A percentile compares a stretch with the other conserved stretches of the same genome.
phyloP scores from a whole-genome alignment of 2,329 filamentous ascomycete genomes.

The Nemania abortiva region DNA sequence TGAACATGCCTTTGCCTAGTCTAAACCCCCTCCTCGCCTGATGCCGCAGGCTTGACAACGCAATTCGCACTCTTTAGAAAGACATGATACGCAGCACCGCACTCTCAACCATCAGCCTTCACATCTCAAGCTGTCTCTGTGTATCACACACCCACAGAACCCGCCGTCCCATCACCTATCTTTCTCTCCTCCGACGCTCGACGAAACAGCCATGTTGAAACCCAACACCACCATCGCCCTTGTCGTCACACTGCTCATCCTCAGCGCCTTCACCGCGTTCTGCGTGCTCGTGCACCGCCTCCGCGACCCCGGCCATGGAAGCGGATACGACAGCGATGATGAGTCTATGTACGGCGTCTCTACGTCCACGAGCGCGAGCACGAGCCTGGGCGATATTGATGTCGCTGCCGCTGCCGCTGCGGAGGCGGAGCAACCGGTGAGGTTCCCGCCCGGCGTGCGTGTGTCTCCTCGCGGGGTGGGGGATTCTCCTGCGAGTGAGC shows the following conservation, averaged over 20 bases:
- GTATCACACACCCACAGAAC: neutral
- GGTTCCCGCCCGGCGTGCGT: neutral
- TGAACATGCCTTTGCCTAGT: too few species aligned
- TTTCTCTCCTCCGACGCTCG: neutral
- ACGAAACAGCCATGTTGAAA: conserved; percentile 17
- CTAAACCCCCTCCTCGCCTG: too few species aligned
- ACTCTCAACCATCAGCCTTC: too few species aligned
- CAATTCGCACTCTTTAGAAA: too few species aligned
- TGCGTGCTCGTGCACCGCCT: neutral
- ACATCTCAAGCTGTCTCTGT: too few species aligned
- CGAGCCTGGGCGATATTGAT: neutral
- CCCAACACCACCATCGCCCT: conserved; percentile 31
- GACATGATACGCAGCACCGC: too few species aligned
- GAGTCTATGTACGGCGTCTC: neutral
- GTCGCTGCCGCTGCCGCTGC: neutral
- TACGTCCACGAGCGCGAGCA: neutral
- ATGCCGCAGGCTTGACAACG: too few species aligned
- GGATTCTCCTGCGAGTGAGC: neutral
- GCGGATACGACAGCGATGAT: neutral
- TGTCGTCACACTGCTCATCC: conserved; percentile 16
- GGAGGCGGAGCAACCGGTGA: neutral
- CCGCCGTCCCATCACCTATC: neutral
- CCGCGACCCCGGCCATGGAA: neutral
- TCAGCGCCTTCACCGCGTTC: conserved; percentile 9
- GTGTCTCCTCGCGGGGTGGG: neutral